Base-by-base conservation (phyloP, 2,329 filamentous ascomycete species). In the Clonostachys rhizophaga region DNA sequence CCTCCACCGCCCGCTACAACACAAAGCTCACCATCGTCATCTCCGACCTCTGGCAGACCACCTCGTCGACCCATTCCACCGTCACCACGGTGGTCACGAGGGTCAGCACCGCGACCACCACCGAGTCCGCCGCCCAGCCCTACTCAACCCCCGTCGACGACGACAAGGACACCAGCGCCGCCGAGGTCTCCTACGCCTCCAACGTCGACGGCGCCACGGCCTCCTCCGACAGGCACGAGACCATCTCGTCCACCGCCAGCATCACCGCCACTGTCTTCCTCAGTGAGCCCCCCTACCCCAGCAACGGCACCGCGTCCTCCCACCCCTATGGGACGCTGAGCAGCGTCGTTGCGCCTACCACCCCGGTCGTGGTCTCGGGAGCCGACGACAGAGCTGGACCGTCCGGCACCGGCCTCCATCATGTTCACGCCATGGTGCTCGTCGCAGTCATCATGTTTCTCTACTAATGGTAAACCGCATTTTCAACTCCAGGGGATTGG, bases 391-490 rank as follows among this genome's bases (percentile, higher is more conserved):
- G 60, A 49, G 57, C 59, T 3, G 57, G 62, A 48, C 63, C 59
- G 34, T 54, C 54, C 39, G 58, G 58, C 48, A 57, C 56, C 17
- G 58, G 62, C 49, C 7, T 24, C 24, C 61, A 62, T 47, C 55
- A 69, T 24, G 58, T 61, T 39, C 66, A 62, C 50, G 53, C 59
- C 36, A 53, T 70, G 52, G 62, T 72, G 62, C 53, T 70, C 45
- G 49, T 67, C 36, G 62, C 62, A 12, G 55, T 55, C 42, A 51
- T 66, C 44, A 59, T 65, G 57, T 59, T 65, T 37, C 48, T 62
- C 42, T 50, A 68, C 46, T 71, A 59, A 58, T 30, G 43, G 33
- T 33, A 42, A 16, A 41, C 41, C 12, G 16, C 40, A 7, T 18
- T 13, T 13, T 6, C 24, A 30, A 30, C 24, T 30, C 24, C 24